phyloP scores from a whole-genome alignment of 2,329 filamentous ascomycete species.

The Hypoxylon sp. region DNA sequence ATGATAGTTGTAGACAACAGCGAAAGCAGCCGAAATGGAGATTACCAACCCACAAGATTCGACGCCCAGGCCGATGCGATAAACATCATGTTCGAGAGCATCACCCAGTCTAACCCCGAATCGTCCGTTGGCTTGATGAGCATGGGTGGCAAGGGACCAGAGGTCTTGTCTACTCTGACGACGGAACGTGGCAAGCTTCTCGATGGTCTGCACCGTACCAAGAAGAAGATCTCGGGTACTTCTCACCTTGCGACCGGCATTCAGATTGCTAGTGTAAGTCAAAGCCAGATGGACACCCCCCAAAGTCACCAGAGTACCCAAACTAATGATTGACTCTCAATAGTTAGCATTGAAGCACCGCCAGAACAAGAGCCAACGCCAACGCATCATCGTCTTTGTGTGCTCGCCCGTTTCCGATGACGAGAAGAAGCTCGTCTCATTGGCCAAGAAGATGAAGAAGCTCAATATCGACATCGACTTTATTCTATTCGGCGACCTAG shows the following conservation, averaged over 20 bases:
- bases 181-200: constrained; percentile 96
- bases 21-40: constrained; percentile 97
- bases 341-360: constrained; percentile 97
- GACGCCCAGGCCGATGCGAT: constrained; percentile 96
- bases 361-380: constrained; percentile 95
- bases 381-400: constrained; percentile 96
- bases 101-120: constrained; percentile 94
- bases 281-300: too few species aligned
- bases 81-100: constrained; percentile 93
- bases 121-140: constrained; percentile 98
- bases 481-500: constrained; percentile 91
- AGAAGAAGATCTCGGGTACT: constrained; percentile 88
- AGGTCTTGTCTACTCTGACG: constrained; percentile 95
- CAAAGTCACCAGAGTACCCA: not conserved
- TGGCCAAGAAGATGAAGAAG: constrained; percentile 99
- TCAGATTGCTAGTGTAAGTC: constrained; percentile 88
- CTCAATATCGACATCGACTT: constrained; percentile 93
- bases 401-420: constrained; percentile 92
- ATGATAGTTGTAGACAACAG: constrained; percentile 99
- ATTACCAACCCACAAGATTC: constrained; percentile 90
- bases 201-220: constrained; percentile 87
- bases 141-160: constrained; percentile 97
- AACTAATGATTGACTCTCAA: constrained; percentile 16
- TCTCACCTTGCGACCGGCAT: constrained; percentile 92
- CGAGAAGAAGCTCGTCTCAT: constrained; percentile 85